These are phyloP conservation scores for Penicillium sp. DNA, from an alignment of 2,329 filamentous ascomycete genomes.

Conservation along the genomic window DNA sequence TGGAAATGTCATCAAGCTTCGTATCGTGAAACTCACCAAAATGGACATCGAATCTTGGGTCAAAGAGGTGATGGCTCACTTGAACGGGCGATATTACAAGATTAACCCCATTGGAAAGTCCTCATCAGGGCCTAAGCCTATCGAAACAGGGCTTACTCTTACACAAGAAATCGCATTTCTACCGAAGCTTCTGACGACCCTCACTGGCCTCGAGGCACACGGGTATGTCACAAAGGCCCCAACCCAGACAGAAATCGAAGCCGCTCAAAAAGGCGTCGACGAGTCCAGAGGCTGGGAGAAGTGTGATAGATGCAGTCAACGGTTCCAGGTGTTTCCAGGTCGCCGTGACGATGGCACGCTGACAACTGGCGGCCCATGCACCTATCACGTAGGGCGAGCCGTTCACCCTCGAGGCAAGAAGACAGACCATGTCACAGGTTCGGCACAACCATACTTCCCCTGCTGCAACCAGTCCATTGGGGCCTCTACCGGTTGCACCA, in stretches of 20 bases:
- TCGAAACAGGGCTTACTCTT: conserved; percentile 70
- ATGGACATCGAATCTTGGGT: conserved; percentile 75
- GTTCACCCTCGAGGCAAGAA: conserved; percentile 59
- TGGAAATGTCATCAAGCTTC: conserved; percentile 78
- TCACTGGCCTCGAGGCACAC: conserved; percentile 63
- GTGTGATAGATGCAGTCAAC: conserved; percentile 81
- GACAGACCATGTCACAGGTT: conserved; percentile 58
- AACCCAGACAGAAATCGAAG: conserved; percentile 64
- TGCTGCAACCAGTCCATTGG: conserved; percentile 80
- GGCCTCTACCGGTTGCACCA: conserved; percentile 73
- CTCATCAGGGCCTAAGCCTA: conserved; percentile 48
- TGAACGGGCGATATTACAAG: conserved; percentile 41
- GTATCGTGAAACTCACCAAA: conserved; percentile 73
- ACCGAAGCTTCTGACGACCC: conserved; percentile 63
- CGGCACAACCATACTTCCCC: conserved; percentile 64
- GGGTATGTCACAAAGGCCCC: conserved; percentile 77
- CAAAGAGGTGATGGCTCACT: conserved; percentile 56
- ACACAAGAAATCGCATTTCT: conserved; percentile 70
- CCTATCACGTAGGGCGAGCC: conserved; percentile 75
- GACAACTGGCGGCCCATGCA: conserved; percentile 76
- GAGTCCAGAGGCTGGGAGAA: conserved; percentile 77
- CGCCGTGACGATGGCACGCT: conserved; percentile 74
- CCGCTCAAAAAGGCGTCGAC: conserved; percentile 65
- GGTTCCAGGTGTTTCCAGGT: conserved; percentile 91
- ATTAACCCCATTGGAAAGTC: conserved; percentile 31